Conservation (phyloP, 2,329 filamentous ascomycete species). For the Zymoseptoria brevis region DNA sequence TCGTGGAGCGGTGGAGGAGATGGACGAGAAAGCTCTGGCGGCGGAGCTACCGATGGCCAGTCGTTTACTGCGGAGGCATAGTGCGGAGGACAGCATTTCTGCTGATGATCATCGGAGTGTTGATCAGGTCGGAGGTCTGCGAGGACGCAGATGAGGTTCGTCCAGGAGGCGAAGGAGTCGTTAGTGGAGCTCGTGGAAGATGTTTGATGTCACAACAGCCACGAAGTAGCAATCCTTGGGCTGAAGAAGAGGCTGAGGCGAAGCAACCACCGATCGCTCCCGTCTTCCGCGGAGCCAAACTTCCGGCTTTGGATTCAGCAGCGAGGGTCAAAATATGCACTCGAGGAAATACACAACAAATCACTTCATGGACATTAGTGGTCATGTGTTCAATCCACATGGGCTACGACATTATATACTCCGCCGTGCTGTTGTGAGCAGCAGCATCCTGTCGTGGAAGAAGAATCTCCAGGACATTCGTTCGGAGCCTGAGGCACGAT, state of each 20-base stretch:
- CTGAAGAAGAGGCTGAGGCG: background rate
- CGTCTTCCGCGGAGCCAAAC: too few species aligned
- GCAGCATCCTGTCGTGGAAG: too few species aligned
- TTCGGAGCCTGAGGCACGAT: background rate
- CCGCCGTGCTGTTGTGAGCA: too few species aligned
- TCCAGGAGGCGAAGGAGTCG: background rate
- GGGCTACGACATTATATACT: too few species aligned
- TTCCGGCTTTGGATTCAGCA: too few species aligned
- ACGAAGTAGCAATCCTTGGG: background rate
- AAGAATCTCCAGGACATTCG: too few species aligned
- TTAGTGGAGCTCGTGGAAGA: background rate
- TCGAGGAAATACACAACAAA: background rate
- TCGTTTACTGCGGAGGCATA: constrained; percentile 58
- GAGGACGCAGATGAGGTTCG: background rate
- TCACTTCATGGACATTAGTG: too few species aligned
- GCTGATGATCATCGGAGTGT: constrained; percentile 10
- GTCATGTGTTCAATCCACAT: too few species aligned
- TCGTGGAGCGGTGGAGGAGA: constrained; percentile 30
- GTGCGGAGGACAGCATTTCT: constrained; percentile 63
- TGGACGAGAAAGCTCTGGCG: constrained; percentile 37
- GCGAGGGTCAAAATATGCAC: too few species aligned
- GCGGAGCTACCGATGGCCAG: constrained; percentile 50
- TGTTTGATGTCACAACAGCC: background rate
- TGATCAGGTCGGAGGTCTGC: background rate
- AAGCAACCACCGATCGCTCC: too few species aligned